Evolutionary conservation across 768 basidiomycete genomes (phyloP).

Genomic region (Rossbeevera mucosa): DNA sequence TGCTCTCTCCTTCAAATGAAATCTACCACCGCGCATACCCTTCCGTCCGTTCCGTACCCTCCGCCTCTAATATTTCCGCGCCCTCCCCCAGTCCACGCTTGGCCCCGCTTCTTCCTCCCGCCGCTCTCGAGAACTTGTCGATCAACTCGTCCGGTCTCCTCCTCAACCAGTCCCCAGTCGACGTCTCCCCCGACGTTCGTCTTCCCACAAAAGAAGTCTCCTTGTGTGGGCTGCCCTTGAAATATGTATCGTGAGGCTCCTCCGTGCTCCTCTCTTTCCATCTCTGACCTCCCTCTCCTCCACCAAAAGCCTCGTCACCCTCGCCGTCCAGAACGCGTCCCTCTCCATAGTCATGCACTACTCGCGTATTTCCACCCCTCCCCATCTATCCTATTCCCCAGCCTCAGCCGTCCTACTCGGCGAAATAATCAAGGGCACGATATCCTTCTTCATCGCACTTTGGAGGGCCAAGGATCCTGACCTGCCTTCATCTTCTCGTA

Average conservation of each 20-base stretch:
- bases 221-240: constrained; percentile 67
- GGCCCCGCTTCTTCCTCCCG: constrained; percentile 49
- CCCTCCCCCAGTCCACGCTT: constrained; percentile 36
- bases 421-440: constrained; percentile 89
- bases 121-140: constrained; percentile 38
- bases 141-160: constrained; percentile 37
- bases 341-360: constrained; percentile 98
- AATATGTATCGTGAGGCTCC: constrained; percentile 71
- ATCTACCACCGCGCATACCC: constrained; percentile 64
- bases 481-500: constrained; percentile 38
- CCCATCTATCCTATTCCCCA: constrained; percentile 81
- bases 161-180: constrained; percentile 32
- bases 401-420: constrained; percentile 92
- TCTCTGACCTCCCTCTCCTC: constrained; percentile 6
- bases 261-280: neutral
- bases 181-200: constrained; percentile 30
- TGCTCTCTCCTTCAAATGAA: constrained; percentile 38
- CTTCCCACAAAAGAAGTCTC: constrained; percentile 37
- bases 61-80: constrained; percentile 28
- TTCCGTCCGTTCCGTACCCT: constrained; percentile 51
- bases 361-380: constrained; percentile 83
- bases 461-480: constrained; percentile 44
- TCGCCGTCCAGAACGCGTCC: constrained; percentile 92
- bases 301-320: constrained; percentile 60
- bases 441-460: constrained; percentile 87